Evolutionary conservation across 176 grass and related monocot species (phyloP), one percentile per base, ranked within the genome.

Genomic region (Aechmea fasciata): DNA sequence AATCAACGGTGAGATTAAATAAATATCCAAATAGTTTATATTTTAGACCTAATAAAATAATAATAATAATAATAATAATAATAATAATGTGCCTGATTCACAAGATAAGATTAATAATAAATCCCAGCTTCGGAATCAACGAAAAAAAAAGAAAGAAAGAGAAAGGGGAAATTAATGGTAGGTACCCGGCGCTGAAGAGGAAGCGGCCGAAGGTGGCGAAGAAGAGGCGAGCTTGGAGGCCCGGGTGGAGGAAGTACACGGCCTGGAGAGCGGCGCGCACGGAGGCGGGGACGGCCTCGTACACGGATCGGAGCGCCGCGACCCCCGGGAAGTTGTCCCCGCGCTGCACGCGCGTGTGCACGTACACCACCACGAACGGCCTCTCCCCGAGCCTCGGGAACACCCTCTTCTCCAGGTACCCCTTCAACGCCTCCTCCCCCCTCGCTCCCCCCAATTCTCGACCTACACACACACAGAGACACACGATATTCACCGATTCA

Each of bases 171-270:
- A 23, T 23, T 47, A 48, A 6, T 4, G 14, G 49, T 2, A 1
- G 19, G 11, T 76, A 96, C 88, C 89, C 70, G 48, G 78, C 73
- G 71, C 88, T 88, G 70, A 96, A 96, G 77, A 92, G 82, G 81
- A 96, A 92, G 1, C 86, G 75, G 0, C 89, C 89, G 64, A 92
- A 69, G 65, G 83, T 96, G 68, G 85, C 85, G 73, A 90, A 92
- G 83, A 96, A 96, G 79, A 92, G 78, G n/a, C 93, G 82, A 64
- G 93, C 69, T 74, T 92, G 93, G 71, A 96, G 49, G 4, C 86
- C 79, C 2, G 93, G 93, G 84, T 96, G 93, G 12, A 96, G 48
- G 86, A 96, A 96, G 81, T 92, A 96, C 20, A 96, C 73, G 67
- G 73, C 88, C 62, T 75, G 80, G 50, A 92, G 83, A 33, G 73